A percentile compares a stretch with the other conserved stretches of the same genome.
phyloP scores from a whole-genome alignment of 2,329 filamentous ascomycete species.

The Aspergillus sp. region DNA sequence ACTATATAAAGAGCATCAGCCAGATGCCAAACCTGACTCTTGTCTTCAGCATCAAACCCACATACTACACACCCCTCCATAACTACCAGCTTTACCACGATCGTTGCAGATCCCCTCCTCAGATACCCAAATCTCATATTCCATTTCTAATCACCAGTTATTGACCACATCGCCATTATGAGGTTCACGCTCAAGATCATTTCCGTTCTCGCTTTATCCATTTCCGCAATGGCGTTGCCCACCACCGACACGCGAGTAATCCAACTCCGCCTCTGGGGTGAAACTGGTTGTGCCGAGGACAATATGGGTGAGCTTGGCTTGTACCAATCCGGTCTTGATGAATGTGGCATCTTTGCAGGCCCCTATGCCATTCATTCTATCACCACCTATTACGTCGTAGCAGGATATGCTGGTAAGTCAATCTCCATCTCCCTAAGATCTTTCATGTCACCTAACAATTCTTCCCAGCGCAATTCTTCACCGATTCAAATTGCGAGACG shows the following conservation, averaged over 20 bases:
- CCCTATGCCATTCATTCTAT: slow-evolving; percentile 14
- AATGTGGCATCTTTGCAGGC: slow-evolving; percentile 13
- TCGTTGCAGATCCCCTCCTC: neutral
- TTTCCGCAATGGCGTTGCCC: slow-evolving; percentile 13
- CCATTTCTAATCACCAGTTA: neutral
- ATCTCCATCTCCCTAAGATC: neutral
- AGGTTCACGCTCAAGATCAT: slow-evolving; percentile 10
- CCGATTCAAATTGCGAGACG: neutral
- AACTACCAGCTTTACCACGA: neutral
- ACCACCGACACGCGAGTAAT: slow-evolving; percentile 15
- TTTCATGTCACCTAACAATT: too few relatives aligned
- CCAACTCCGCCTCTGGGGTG: slow-evolving; percentile 22
- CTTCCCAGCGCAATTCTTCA: neutral
- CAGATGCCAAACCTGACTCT: neutral
- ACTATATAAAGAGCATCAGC: neutral
- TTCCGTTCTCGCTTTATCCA: slow-evolving; percentile 9
- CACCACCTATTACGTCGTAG: slow-evolving; percentile 14
- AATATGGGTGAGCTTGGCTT: slow-evolving; percentile 23
- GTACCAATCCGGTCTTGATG: slow-evolving; percentile 17
- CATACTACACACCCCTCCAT: neutral
- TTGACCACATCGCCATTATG: neutral
- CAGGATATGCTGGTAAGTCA: slow-evolving; percentile 6
- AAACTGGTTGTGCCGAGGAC: slow-evolving; percentile 14
- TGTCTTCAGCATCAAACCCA: too few relatives aligned
- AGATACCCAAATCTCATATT: too few relatives aligned